Conservation (phyloP, 2,329 filamentous ascomycete species). For the Beauveria varroae region DNA sequence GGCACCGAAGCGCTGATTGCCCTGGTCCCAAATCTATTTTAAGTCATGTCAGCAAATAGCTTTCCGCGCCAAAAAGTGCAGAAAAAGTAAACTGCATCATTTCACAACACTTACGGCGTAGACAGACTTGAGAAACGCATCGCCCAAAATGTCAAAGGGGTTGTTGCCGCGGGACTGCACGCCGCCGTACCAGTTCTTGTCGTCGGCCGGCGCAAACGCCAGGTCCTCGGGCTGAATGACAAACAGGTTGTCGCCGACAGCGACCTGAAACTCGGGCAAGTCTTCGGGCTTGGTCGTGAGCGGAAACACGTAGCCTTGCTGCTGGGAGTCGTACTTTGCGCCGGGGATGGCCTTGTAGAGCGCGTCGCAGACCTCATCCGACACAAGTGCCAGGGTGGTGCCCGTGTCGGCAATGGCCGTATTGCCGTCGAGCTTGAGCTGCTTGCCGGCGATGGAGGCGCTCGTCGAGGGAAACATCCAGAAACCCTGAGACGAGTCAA, state of each 20-base stretch:
- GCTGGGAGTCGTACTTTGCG: slow-evolving; percentile 19
- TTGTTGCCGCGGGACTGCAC: slow-evolving; percentile 7
- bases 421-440: slow-evolving; percentile 29
- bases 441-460: slow-evolving; percentile 15
- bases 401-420: slow-evolving; percentile 50
- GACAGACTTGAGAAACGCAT: slow-evolving; percentile 5
- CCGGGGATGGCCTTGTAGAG: slow-evolving; percentile 22
- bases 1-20: slow-evolving; percentile 51
- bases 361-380: slow-evolving; percentile 48
- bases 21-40: slow-evolving; percentile 6
- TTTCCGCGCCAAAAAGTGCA: too few relatives aligned
- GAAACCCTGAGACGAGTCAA: slow-evolving; percentile 58
- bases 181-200: slow-evolving; percentile 7
- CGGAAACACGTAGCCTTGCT: slow-evolving; percentile 23
- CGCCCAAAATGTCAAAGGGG: slow-evolving; percentile 4
- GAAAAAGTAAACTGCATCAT: too few relatives aligned
- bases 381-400: slow-evolving; percentile 55
- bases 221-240: slow-evolving; percentile 27
- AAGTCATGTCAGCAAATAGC: neutral
- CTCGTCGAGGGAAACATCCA: slow-evolving; percentile 38
- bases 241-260: slow-evolving; percentile 50
- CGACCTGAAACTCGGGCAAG: slow-evolving; percentile 43
- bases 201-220: slow-evolving; percentile 6
- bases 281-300: slow-evolving; percentile 30
- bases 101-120: neutral